These are phyloP conservation scores for Colletotrichum cereale DNA, from an alignment of 2,329 filamentous ascomycete species.

Conservation along the genomic window DNA sequence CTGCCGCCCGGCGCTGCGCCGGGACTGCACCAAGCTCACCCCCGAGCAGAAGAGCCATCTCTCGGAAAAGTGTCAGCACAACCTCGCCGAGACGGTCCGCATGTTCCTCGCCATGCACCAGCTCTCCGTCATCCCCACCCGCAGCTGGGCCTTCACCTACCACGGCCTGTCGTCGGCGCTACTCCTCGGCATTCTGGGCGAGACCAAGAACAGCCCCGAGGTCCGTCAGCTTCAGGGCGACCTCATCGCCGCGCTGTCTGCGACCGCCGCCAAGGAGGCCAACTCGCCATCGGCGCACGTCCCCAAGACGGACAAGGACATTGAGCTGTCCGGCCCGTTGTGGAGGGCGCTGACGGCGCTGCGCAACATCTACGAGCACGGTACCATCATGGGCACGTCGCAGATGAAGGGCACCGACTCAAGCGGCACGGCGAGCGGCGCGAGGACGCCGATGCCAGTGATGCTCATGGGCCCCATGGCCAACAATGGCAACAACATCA, in stretches of 20 bases:
- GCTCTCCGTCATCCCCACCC: slow-evolving; percentile 73
- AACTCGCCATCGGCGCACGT: slow-evolving; percentile 67
- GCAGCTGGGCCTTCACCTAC: slow-evolving; percentile 77
- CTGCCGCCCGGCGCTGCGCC: slow-evolving; percentile 71
- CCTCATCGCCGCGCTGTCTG: slow-evolving; percentile 72
- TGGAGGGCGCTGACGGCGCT: slow-evolving; percentile 71
- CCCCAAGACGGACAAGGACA: slow-evolving; percentile 68
- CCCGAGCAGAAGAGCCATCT: slow-evolving; percentile 66
- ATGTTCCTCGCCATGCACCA: slow-evolving; percentile 80
- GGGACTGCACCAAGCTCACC: slow-evolving; percentile 64
- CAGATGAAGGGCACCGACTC: slow-evolving; percentile 63
- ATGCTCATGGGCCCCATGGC: slow-evolving; percentile 44
- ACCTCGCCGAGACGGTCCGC: slow-evolving; percentile 73
- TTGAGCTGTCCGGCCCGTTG: slow-evolving; percentile 72
- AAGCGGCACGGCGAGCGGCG: slow-evolving; percentile 59
- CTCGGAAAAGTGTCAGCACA: slow-evolving; percentile 70
- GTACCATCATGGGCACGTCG: slow-evolving; percentile 63
- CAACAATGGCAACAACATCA: slow-evolving; percentile 26
- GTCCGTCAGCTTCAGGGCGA: slow-evolving; percentile 74
- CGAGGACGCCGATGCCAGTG: slow-evolving; percentile 54
- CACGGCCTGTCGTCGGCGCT: slow-evolving; percentile 75
- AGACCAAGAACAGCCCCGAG: slow-evolving; percentile 73
- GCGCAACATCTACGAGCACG: slow-evolving; percentile 76
- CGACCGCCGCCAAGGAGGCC: slow-evolving; percentile 72
- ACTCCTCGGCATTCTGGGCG: slow-evolving; percentile 72